Evolutionary conservation across 2,329 filamentous ascomycete genomes (phyloP), one percentile per base, ranked within the genome.

Genomic region (Pestalotiopsis sp.): DNA sequence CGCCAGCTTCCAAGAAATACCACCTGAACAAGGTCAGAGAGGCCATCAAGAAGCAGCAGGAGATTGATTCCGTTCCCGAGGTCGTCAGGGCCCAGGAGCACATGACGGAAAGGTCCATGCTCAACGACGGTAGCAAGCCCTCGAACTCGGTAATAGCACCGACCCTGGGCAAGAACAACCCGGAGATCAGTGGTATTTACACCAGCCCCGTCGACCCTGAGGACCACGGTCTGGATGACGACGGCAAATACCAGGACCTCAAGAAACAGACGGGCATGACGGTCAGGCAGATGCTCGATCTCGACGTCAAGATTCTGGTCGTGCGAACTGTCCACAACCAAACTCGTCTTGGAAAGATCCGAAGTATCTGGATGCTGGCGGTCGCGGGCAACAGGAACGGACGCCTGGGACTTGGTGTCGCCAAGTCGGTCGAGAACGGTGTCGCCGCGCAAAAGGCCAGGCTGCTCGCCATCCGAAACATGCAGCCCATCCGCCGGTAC

Each of bases 321-420:
- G 77, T 78, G 4, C 93, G 95, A 76, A 81, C 82, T 55, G 96
- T 99, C 69, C 85, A 89, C 72, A 98, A 99, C 82, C 95, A 98
- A 86, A 98, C 96, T 25, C 93, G 95, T 84, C 90, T 99, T 81
- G 96, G 96, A 78, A 99, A 98, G 86, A 91, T 99, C 69, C 87
- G 87, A 73, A 93, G 91, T 79, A 76, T 86, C 55, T 97, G 95
- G 76, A 86, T 90, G 74, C 83, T 98, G 70, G 90, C 90, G 55
- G 90, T 98, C 73, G 95, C 94, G 5, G 96, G 96, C 65, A 97
- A 98, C 81, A 88, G 90, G 69, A 88, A 96, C 73, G 96, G 96
- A 17, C 87, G 95, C 76, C 81, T 99, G 39, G 96, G 96, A 12
- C 86, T 98, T 69, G 96, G 96, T 68, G 92, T 95, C 81, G 95